Percentiles rank a stretch among this genome's conserved stretches.
phyloP scores from a whole-genome alignment of 2,329 filamentous ascomycete genomes.

The Thielaviopsis punctulata region DNA sequence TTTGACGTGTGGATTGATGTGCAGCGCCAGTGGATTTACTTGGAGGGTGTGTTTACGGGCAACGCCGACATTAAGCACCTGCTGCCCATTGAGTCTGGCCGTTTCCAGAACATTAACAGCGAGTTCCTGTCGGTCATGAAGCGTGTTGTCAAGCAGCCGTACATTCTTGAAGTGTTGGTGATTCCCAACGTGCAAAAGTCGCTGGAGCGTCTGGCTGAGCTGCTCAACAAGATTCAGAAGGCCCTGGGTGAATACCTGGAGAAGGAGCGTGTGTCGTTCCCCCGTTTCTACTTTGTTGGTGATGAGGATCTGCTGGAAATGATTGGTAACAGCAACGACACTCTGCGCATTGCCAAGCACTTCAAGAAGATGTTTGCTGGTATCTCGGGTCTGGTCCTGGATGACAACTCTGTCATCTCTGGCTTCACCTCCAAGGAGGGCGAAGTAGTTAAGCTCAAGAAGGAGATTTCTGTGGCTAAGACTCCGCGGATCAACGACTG shows the following conservation, averaged over 20 bases:
- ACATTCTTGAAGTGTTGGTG: constrained; percentile 86
- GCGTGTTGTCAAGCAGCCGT: constrained; percentile 93
- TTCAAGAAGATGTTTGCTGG: constrained; percentile 99
- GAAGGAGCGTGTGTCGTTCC: constrained; percentile 92
- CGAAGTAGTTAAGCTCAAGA: constrained; percentile 73
- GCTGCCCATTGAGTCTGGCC: constrained; percentile 84
- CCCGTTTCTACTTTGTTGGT: constrained; percentile 97
- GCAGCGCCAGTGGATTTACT: constrained; percentile 98
- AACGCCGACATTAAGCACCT: constrained; percentile 98
- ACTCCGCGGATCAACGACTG: constrained; percentile 97
- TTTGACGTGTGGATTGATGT: constrained; percentile 99
- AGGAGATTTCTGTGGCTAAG: constrained; percentile 79
- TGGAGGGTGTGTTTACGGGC: constrained; percentile 96
- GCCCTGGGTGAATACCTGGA: constrained; percentile 96
- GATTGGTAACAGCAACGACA: constrained; percentile 98
- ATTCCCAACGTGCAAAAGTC: constrained; percentile 95
- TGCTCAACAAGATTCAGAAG: constrained; percentile 98
- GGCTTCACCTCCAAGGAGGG: constrained; percentile 93
- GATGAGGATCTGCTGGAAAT: constrained; percentile 97
- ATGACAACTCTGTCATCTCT: constrained; percentile 74
- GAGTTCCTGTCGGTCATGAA: constrained; percentile 99
- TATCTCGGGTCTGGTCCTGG: constrained; percentile 75
- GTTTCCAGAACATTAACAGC: constrained; percentile 98
- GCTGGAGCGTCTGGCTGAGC: constrained; percentile 83
- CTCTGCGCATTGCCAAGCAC: constrained; percentile 88